A percentile compares a stretch with the other conserved stretches of the same genome.
Evolutionary conservation across 768 basidiomycete species (phyloP).

Genomic region (Trametes sanguinea): DNA sequence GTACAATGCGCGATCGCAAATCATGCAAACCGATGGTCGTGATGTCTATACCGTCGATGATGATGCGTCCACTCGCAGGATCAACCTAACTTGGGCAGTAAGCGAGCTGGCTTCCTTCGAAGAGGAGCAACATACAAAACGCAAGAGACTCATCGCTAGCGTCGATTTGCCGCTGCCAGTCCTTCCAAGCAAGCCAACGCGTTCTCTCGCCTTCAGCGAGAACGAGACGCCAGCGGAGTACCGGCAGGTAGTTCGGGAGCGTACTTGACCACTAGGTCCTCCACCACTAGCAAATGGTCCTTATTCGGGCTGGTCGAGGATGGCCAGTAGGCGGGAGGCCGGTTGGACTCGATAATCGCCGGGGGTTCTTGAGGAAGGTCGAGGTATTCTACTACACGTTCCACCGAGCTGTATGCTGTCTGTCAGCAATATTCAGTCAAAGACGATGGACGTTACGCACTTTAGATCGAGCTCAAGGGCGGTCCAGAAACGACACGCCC

Average conservation of each 20-base stretch:
- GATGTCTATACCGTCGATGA: slow-evolving; percentile 89
- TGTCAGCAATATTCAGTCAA: neutral
- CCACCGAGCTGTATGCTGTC: slow-evolving; percentile 63
- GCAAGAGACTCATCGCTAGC: slow-evolving; percentile 81
- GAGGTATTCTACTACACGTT: slow-evolving; percentile 90
- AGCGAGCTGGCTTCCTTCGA: too few relatives aligned
- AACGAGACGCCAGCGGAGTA: slow-evolving; percentile 79
- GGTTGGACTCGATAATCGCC: slow-evolving; percentile 66
- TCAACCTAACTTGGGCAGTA: slow-evolving; percentile 52
- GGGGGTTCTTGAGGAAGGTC: slow-evolving; percentile 88
- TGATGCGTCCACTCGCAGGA: slow-evolving; percentile 69
- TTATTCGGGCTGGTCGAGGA: slow-evolving; percentile 57
- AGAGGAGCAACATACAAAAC: slow-evolving; percentile 57
- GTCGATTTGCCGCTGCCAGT: slow-evolving; percentile 86
- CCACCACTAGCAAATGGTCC: slow-evolving; percentile 61
- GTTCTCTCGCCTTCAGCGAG: slow-evolving; percentile 65
- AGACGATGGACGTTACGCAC: slow-evolving; percentile 41
- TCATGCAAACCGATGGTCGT: slow-evolving; percentile 84
- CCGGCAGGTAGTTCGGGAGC: slow-evolving; percentile 83
- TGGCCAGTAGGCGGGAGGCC: slow-evolving; percentile 93
- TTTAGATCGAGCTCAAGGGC: slow-evolving; percentile 75
- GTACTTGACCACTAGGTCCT: slow-evolving; percentile 81
- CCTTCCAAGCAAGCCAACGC: slow-evolving; percentile 78
- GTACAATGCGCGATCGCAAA: slow-evolving; percentile 70
- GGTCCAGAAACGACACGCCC: slow-evolving; percentile 51